Evolutionary conservation across 345 rosid genomes (phyloP).

Genomic region (Acer saccharum): DNA sequence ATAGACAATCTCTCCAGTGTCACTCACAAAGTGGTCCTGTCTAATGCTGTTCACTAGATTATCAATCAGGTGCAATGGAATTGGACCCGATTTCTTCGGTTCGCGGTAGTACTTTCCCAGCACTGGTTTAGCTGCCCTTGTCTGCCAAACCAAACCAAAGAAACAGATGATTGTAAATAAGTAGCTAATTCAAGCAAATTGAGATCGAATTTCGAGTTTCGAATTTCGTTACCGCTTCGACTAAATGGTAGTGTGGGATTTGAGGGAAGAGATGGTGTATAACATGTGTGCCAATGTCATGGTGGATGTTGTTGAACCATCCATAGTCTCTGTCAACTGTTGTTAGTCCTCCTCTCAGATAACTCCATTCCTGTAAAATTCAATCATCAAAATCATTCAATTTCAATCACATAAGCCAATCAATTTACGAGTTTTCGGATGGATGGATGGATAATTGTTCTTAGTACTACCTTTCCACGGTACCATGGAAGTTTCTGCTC

Average conservation of each 20-base stretch:
- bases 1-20: conserved; percentile 71
- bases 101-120: conserved; percentile 82
- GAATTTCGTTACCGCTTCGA: conserved; percentile 60
- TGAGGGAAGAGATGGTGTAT: conserved; percentile 96
- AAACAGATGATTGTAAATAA: background rate
- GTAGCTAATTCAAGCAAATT: background rate
- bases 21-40: conserved; percentile 77
- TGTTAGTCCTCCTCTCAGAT: conserved; percentile 85
- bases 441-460: background rate
- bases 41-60: conserved; percentile 54
- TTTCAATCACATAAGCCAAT: background rate
- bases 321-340: conserved; percentile 89
- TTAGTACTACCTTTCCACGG: conserved; percentile 70
- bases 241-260: conserved; percentile 83
- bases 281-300: conserved; percentile 92
- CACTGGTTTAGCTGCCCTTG: conserved; percentile 71
- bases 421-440: background rate
- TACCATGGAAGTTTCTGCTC: conserved; percentile 88
- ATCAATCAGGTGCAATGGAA: conserved; percentile 68
- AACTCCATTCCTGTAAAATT: conserved; percentile 73
- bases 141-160: conserved; percentile 35
- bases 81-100: conserved; percentile 66
- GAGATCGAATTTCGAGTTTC: background rate
- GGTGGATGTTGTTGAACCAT: conserved; percentile 74
- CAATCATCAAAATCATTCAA: background rate